Base-by-base conservation (phyloP, 441 rosid species). In the Biscutella laevigata region DNA sequence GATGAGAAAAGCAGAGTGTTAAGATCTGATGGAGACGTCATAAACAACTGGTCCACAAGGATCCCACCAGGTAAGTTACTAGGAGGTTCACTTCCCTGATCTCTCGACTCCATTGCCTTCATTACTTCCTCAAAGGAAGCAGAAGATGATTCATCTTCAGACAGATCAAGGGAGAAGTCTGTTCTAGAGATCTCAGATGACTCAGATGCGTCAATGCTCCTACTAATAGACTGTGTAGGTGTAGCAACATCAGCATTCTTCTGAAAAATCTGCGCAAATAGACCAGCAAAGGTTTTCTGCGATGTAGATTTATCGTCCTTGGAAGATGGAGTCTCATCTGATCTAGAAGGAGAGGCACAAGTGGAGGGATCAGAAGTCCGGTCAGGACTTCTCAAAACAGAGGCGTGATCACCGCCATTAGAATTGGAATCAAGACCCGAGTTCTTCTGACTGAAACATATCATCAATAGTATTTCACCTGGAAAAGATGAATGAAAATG, bases 401-500 rank as follows among this genome's bases (percentile, higher is more conserved):
- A 55, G 38, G 44, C 57, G 43, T 19, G 62, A 62, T 76, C 83
- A 17, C n/a, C n/a, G n/a, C 50, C 70, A 24, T 6, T 17, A 41
- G 49, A 43, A 21, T 39, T 64, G 42, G 37, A 56, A 34, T 90
- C 86, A 22, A 70, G 27, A 47, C 34, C 11, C 7, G 71, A 55
- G 68, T 55, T 69, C 59, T 74, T 81, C 50, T 68, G 81, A 20
- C 82, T 76, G 53, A 91, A 83, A 65, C 71, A 62, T 61, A 88
- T 71, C 49, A 67, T 62, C 7, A 91, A 27, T 50, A 80, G 95
- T 70, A 91, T 82, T 54, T 88, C 98, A 75, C 98, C 98, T 91
- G 69, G 19, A 53, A 24, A 20, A 35, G 39, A 59, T 22, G 4
- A 20, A 55, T 17, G 4, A 28, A 15, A 42, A 26, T 1, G 14